phyloP scores from a whole-genome alignment of 2,329 filamentous ascomycete genomes.

The Alternaria ethzedia region DNA sequence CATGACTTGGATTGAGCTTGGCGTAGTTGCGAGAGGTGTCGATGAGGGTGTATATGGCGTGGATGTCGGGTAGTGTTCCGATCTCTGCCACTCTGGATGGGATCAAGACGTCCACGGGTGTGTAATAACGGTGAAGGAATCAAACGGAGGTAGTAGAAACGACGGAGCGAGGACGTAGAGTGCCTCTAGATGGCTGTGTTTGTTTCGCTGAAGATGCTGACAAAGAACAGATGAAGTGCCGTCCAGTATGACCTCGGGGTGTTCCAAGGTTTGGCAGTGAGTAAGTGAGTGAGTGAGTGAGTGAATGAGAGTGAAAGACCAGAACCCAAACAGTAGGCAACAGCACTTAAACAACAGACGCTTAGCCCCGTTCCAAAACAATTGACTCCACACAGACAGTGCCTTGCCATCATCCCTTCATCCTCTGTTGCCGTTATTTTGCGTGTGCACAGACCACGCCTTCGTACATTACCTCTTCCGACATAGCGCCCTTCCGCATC shows the following conservation, averaged over 20 bases:
- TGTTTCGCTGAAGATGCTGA: not conserved
- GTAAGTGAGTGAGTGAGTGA: not conserved
- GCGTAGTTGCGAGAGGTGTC: no score
- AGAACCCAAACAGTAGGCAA: not conserved
- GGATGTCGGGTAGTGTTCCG: no score
- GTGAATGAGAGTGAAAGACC: not conserved
- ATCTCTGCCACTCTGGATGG: not conserved
- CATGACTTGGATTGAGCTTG: not conserved
- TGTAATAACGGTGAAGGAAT: not conserved
- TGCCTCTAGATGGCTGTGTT: not conserved
- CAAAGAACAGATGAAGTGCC: not conserved
- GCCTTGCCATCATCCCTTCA: not conserved
- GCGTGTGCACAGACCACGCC: not conserved
- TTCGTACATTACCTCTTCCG: constrained; percentile 24
- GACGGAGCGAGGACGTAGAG: not conserved
- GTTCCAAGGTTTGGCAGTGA: not conserved
- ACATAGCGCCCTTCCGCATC: constrained; percentile 4
- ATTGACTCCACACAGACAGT: not conserved
- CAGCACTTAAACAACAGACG: not conserved
- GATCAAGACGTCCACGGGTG: not conserved
- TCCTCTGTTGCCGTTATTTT: not conserved
- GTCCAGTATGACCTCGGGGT: not conserved
- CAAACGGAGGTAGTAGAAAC: not conserved
- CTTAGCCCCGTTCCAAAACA: not conserved
- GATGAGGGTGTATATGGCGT: not conserved